phyloP scores from a whole-genome alignment of 106 monocot species.

The Ottelia alismoides region DNA sequence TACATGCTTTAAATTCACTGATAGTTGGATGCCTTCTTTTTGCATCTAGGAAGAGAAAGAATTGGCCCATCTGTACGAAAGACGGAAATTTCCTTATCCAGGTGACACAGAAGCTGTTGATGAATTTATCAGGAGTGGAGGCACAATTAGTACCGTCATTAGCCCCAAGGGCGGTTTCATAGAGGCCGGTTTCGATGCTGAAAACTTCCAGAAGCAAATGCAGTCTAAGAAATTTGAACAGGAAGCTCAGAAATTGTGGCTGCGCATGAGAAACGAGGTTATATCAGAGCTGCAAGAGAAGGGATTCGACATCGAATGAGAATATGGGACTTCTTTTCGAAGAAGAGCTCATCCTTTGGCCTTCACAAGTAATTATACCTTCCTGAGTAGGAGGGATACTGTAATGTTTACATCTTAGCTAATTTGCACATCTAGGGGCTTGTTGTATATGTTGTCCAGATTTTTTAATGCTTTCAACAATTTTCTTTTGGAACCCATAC shows the following conservation, averaged over 20 bases:
- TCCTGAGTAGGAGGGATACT: too few relatives aligned
- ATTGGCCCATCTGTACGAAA: slow-evolving; percentile 92
- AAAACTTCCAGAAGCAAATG: slow-evolving; percentile 76
- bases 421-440: too few relatives aligned
- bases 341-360: too few relatives aligned
- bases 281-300: slow-evolving; percentile 88
- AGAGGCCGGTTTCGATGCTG: slow-evolving; percentile 56
- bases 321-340: too few relatives aligned
- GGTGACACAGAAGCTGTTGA: slow-evolving; percentile 88
- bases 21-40: too few relatives aligned
- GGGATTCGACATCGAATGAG: slow-evolving; percentile 71
- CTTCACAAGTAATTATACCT: too few relatives aligned
- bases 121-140: slow-evolving; percentile 82
- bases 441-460: too few relatives aligned
- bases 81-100: slow-evolving; percentile 75
- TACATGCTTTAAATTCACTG: too few relatives aligned
- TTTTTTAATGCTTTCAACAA: too few relatives aligned
- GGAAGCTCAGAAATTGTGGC: slow-evolving; percentile 91
- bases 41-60: slow-evolving; percentile 99
- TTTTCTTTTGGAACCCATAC: too few relatives aligned
- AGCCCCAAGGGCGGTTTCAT: slow-evolving; percentile 80
- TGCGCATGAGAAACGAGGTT: slow-evolving; percentile 96
- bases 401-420: too few relatives aligned
- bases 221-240: slow-evolving; percentile 87
- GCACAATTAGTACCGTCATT: slow-evolving; percentile 68